Evolutionary conservation across 75 land plant species (phyloP).

Genomic region (Azolla pinnata): DNA sequence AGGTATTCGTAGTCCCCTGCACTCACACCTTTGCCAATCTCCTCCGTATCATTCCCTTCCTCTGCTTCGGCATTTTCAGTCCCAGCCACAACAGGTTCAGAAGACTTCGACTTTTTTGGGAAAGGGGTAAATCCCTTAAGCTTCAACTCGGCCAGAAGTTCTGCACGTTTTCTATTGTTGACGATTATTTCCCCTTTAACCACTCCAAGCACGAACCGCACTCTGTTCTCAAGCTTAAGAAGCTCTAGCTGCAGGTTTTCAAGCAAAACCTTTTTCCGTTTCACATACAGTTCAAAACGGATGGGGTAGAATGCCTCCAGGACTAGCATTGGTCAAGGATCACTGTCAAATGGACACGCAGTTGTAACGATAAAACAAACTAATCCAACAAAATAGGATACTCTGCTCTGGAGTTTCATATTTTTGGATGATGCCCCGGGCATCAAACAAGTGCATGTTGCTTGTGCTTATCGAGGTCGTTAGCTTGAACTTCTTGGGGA

Average conservation of each 20-base stretch:
- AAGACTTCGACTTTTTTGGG: constrained; percentile 63
- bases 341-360: not conserved
- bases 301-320: constrained; percentile 64
- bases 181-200: constrained; percentile 81
- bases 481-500: constrained; percentile 82
- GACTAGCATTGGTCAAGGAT: constrained; percentile 39
- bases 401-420: constrained; percentile 93
- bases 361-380: not conserved
- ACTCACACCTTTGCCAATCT: constrained; percentile 25
- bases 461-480: constrained; percentile 87
- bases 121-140: constrained; percentile 82
- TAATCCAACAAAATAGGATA: constrained; percentile 18
- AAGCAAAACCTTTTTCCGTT: constrained; percentile 67
- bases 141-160: constrained; percentile 61
- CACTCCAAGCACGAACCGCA: constrained; percentile 80
- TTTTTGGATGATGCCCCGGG: constrained; percentile 66
- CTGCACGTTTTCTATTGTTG: constrained; percentile 79
- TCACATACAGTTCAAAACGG: constrained; percentile 73
- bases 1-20: constrained; percentile 83
- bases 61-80: constrained; percentile 34
- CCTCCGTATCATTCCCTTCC: constrained; percentile 27
- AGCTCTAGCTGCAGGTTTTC: constrained; percentile 59
- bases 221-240: constrained; percentile 77
- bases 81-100: constrained; percentile 53
- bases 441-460: constrained; percentile 95